These are phyloP conservation scores for Salicornia ramosissima DNA, from an alignment of 148 eudicot species.

Conservation along the genomic window DNA sequence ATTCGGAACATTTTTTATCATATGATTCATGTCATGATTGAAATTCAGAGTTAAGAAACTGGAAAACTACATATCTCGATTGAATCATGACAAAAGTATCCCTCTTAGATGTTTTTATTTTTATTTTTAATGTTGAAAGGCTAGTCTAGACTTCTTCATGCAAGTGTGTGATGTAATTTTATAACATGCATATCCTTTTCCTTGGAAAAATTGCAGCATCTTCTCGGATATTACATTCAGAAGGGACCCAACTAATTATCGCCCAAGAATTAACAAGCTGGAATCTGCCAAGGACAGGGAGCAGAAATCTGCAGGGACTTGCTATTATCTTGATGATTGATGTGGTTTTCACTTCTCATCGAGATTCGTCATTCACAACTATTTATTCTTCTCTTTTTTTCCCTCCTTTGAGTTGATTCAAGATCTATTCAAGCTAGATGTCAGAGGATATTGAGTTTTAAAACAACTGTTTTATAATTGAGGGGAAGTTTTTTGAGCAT, in stretches of 20 bases:
- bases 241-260: constrained; percentile 86
- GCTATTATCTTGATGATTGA: constrained; percentile 82
- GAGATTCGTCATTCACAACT: too few relatives aligned
- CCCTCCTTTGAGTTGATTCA: background rate
- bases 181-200: background rate
- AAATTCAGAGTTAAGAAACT: background rate
- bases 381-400: background rate
- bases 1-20: too few relatives aligned
- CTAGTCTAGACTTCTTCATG: background rate
- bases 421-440: background rate
- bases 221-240: constrained; percentile 86
- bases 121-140: too few relatives aligned
- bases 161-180: background rate
- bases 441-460: background rate
- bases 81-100: too few relatives aligned
- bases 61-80: background rate
- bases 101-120: too few relatives aligned
- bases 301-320: constrained; percentile 90
- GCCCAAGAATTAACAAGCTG: constrained; percentile 83
- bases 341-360: constrained; percentile 4
- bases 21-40: too few relatives aligned
- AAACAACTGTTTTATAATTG: too few relatives aligned
- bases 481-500: too few relatives aligned
- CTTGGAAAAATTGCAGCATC: constrained; percentile 46
- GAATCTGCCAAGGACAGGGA: constrained; percentile 97